Percentiles rank a stretch among this genome's conserved stretches.
Conservation (phyloP, 1,139 yeast genomes). For the Geotrichum cucujoidarum region DNA sequence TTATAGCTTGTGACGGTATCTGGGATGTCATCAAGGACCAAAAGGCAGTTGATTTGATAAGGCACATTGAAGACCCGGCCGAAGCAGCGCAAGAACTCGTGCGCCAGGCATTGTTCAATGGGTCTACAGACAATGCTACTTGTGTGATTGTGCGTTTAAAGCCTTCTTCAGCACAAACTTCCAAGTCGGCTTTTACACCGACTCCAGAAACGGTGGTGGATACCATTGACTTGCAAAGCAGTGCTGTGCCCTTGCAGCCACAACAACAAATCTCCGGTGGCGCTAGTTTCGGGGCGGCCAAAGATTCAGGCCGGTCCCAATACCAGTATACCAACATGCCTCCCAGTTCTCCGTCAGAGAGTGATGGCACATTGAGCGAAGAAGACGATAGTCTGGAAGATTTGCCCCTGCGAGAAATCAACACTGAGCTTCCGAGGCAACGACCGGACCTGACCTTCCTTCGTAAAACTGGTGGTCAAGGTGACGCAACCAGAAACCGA, state of each 20-base stretch:
- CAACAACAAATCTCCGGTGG: neutral
- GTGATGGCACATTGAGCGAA: neutral
- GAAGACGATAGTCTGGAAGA: neutral
- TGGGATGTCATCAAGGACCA: slow-evolving; percentile 87
- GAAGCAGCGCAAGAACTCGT: slow-evolving; percentile 63
- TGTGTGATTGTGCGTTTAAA: slow-evolving; percentile 60
- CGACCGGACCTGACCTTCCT: neutral
- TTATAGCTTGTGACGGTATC: slow-evolving; percentile 86
- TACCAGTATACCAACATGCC: neutral
- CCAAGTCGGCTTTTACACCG: neutral
- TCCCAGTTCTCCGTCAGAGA: neutral
- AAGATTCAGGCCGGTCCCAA: neutral
- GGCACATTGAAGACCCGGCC: slow-evolving; percentile 49
- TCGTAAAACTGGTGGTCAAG: neutral
- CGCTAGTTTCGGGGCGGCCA: neutral
- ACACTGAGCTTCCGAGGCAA: neutral
- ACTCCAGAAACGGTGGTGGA: neutral
- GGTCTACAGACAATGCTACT: slow-evolving; percentile 82
- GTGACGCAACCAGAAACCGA: neutral
- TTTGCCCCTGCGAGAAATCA: neutral
- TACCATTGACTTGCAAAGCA: neutral
- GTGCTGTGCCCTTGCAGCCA: neutral
- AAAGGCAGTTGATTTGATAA: slow-evolving; percentile 64
- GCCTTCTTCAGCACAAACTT: neutral
- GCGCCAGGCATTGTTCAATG: slow-evolving; percentile 59